phyloP scores from a whole-genome alignment of 2,329 filamentous ascomycete genomes.

The Talaromyces atroroseus region DNA sequence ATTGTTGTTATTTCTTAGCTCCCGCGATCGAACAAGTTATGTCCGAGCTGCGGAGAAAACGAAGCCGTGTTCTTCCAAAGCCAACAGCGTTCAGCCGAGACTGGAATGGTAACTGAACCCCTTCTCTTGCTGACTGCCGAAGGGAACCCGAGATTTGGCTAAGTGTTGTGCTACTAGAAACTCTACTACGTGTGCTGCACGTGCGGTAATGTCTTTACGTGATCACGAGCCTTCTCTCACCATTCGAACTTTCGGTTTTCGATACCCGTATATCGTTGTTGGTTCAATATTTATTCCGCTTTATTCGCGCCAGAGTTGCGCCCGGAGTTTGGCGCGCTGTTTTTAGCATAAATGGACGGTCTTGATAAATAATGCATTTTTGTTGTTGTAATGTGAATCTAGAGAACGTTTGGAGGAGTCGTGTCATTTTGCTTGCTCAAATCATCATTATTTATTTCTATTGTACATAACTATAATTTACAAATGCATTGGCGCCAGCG shows the following conservation, averaged over 20 bases:
- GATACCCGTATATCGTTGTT: constrained; percentile 26
- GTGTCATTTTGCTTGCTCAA: constrained; percentile 2
- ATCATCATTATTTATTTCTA: constrained; percentile 5
- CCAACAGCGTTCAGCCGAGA: constrained; percentile 92
- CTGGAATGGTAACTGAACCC: constrained; percentile 78
- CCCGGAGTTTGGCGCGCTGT: constrained; percentile 21
- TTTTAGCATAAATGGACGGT: constrained; percentile 1
- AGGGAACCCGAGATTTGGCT: constrained; percentile 17
- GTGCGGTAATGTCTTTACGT: constrained; percentile 77
- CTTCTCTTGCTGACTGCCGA: neutral
- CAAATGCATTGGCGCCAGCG: constrained; percentile 79
- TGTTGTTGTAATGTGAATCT: constrained; percentile 6
- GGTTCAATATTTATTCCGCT: constrained; percentile 8
- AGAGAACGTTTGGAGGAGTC: neutral
- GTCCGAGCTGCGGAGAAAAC: constrained; percentile 75
- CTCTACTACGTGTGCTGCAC: constrained; percentile 89
- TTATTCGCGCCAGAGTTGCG: constrained; percentile 16
- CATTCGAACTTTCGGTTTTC: constrained; percentile 19
- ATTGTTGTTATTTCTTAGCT: constrained; percentile 54
- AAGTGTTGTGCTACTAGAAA: constrained; percentile 55
- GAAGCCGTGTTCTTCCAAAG: constrained; percentile 99
- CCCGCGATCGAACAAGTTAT: constrained; percentile 79
- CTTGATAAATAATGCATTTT: neutral
- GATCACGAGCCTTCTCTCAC: constrained; percentile 19
- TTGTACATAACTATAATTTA: constrained; percentile 40